Evolutionary conservation across 2,329 filamentous ascomycete genomes (phyloP).

Genomic region (Teratosphaeria epicoccoides): DNA sequence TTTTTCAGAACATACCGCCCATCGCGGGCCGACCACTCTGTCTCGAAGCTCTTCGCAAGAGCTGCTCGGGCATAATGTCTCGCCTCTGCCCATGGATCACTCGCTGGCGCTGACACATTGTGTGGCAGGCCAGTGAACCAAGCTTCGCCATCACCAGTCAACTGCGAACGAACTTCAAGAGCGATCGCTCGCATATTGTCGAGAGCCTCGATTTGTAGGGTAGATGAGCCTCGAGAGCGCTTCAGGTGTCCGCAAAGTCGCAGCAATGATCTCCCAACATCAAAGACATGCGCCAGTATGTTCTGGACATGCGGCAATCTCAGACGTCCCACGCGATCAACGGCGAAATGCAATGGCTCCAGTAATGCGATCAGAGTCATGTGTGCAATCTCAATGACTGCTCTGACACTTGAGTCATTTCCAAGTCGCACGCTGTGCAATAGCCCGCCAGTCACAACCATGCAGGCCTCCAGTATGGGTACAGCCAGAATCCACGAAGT

Average conservation of each 20-base stretch:
- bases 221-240: not conserved
- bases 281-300: slow-evolving; percentile 5
- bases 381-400: slow-evolving; percentile 5
- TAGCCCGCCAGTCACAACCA: slow-evolving; percentile 33
- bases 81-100: slow-evolving; percentile 12
- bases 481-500: slow-evolving; percentile 42
- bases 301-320: slow-evolving; percentile 9
- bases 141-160: not conserved
- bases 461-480: slow-evolving; percentile 42
- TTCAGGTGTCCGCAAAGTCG: slow-evolving; percentile 3
- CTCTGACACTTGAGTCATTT: slow-evolving; percentile 28
- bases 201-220: not conserved
- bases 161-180: not conserved
- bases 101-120: not conserved
- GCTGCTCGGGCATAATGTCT: slow-evolving; percentile 26
- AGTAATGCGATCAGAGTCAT: slow-evolving; percentile 11
- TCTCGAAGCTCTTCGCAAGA: slow-evolving; percentile 33
- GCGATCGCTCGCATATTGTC: not conserved
- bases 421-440: slow-evolving; percentile 36
- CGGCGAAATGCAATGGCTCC: slow-evolving; percentile 5
- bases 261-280: not conserved
- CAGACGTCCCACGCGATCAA: slow-evolving; percentile 7
- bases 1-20: slow-evolving; percentile 39
- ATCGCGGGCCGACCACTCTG: slow-evolving; percentile 37
- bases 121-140: not conserved